Evolutionary conservation across 257 asterid species (phyloP).

Genomic region (Nicotiana tabacum): DNA sequence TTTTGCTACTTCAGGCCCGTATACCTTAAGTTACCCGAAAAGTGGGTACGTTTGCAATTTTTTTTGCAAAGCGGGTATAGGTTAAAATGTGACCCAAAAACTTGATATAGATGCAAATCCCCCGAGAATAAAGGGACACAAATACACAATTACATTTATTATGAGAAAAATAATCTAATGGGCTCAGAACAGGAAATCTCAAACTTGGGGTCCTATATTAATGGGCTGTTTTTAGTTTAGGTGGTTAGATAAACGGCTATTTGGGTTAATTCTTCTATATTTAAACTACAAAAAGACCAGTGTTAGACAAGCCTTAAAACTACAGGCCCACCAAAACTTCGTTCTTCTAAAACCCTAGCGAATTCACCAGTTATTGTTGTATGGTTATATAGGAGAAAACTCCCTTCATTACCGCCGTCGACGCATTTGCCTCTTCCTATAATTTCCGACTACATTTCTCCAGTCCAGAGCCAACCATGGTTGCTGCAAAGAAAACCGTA

Average conservation of each 20-base stretch:
- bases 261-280: no score
- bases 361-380: background rate
- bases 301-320: background rate
- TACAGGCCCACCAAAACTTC: background rate
- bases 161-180: background rate
- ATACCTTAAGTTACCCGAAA: no score
- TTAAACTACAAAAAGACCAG: background rate
- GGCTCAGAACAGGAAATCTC: background rate
- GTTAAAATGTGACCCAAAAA: no score
- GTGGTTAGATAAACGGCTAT: no score
- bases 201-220: background rate
- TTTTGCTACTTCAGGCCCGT: no score
- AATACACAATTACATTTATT: no score
- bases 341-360: background rate
- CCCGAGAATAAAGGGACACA: no score
- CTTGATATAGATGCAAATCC: no score
- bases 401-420: background rate
- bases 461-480: conserved; percentile 25
- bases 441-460: background rate
- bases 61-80: no score
- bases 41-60: no score
- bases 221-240: no score
- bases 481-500: conserved; percentile 51
- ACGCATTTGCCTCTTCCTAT: background rate
- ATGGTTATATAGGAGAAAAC: background rate